phyloP scores from a whole-genome alignment of 164 flowering plant species.

The Liriodendron chinense region DNA sequence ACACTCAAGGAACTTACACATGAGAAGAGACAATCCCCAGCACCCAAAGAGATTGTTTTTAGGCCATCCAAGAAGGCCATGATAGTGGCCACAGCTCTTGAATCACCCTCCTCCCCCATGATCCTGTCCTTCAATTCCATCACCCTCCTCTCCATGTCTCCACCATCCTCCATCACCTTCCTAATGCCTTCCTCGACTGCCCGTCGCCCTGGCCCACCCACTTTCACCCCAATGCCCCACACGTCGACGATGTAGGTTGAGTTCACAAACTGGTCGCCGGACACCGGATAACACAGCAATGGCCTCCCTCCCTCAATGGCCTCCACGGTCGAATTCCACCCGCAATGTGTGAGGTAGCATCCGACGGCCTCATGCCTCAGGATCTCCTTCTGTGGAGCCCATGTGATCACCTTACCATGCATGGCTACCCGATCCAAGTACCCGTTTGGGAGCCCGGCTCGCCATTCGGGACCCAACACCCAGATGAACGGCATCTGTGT shows the following conservation, averaged over 20 bases:
- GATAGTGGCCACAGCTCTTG: constrained; percentile 24
- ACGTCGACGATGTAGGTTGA: constrained; percentile 48
- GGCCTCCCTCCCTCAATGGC: constrained; percentile 49
- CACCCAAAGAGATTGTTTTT: not conserved
- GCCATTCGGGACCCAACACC: constrained; percentile 54
- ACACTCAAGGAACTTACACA: no score
- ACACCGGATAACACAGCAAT: constrained; percentile 66
- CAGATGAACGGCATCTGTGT: constrained; percentile 55
- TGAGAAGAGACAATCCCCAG: no score
- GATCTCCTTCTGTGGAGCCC: constrained; percentile 81
- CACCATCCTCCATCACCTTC: constrained; percentile 22
- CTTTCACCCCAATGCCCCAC: constrained; percentile 59
- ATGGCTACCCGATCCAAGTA: constrained; percentile 32
- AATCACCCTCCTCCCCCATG: constrained; percentile 38
- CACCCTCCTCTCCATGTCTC: constrained; percentile 37
- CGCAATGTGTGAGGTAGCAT: constrained; percentile 73
- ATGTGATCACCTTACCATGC: constrained; percentile 54
- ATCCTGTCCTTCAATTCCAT: constrained; percentile 33
- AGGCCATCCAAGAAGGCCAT: constrained; percentile 23
- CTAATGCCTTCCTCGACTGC: constrained; percentile 14
- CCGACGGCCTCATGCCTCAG: constrained; percentile 54
- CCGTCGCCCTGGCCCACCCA: constrained; percentile 29
- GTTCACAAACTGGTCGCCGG: constrained; percentile 78
- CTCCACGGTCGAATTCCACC: constrained; percentile 88
- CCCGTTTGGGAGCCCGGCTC: constrained; percentile 50